A percentile compares a stretch with the other conserved stretches of the same genome.
Evolutionary conservation across 2,329 filamentous ascomycete species (phyloP).

Genomic region (Pseudogymnoascus sp.): DNA sequence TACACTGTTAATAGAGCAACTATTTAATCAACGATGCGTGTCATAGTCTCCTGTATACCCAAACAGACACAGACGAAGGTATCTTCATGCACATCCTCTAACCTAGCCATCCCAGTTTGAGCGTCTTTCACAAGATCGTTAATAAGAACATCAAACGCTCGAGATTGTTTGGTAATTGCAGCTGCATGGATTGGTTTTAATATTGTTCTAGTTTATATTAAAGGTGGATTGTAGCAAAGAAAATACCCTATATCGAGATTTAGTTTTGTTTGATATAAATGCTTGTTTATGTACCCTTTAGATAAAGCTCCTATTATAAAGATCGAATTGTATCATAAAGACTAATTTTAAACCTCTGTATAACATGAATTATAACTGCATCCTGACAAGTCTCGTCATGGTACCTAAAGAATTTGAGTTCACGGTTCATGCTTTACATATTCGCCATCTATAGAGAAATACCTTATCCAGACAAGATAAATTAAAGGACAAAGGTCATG

Average conservation of each 20-base stretch:
- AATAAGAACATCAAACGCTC: conserved; percentile 17
- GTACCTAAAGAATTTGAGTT: too few species aligned
- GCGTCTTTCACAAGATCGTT: conserved; percentile 4
- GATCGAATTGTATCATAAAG: neutral
- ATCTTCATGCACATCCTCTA: conserved; percentile 17
- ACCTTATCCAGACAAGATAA: too few species aligned
- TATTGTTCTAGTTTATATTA: conserved; percentile 14
- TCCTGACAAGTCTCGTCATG: too few species aligned
- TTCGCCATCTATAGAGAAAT: too few species aligned
- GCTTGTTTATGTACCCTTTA: neutral
- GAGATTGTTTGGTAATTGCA: conserved; percentile 16
- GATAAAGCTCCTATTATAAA: neutral
- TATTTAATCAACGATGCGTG: too few species aligned
- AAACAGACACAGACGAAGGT: conserved; percentile 17
- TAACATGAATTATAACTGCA: neutral
- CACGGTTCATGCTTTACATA: too few species aligned
- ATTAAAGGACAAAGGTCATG: too few species aligned
- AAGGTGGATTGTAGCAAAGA: conserved; percentile 15
- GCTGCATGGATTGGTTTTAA: conserved; percentile 14
- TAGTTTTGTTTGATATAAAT: neutral
- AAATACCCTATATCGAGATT: conserved; percentile 12
- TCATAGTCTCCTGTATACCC: conserved; percentile 18
- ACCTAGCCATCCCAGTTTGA: conserved; percentile 13
- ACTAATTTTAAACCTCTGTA: neutral
- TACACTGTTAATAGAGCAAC: too few species aligned